phyloP scores from a whole-genome alignment of 106 monocot genomes.

The Narthecium ossifragum region DNA sequence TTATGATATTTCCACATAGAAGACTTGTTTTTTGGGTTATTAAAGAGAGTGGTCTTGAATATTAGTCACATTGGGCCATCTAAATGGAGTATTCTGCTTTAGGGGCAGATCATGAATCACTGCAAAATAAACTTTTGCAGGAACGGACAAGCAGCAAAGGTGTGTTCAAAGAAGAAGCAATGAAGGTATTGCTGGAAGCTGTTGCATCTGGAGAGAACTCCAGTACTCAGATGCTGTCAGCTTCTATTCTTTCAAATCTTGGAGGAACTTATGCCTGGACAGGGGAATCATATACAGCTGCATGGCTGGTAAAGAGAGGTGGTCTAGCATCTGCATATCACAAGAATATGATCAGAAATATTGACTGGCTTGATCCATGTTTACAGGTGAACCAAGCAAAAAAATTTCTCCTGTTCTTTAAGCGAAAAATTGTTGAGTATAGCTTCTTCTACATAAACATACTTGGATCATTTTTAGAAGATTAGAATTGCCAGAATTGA shows the following conservation, averaged over 20 bases:
- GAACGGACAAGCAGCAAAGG: conserved; percentile 48
- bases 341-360: conserved; percentile 73
- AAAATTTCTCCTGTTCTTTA: neutral
- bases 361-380: conserved; percentile 92
- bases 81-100: no score
- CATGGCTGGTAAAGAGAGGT: conserved; percentile 77
- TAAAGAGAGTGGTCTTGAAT: no score
- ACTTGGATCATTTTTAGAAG: no score
- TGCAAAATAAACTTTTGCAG: no score
- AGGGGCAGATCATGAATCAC: no score
- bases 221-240: conserved; percentile 42
- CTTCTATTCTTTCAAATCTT: conserved; percentile 80
- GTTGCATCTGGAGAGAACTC: conserved; percentile 51
- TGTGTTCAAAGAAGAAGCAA: conserved; percentile 73
- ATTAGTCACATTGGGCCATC: no score
- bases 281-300: conserved; percentile 80
- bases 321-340: conserved; percentile 50
- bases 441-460: no score
- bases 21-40: no score
- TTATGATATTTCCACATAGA: no score
- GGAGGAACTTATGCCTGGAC: conserved; percentile 94
- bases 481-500: conserved; percentile 1
- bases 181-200: conserved; percentile 58
- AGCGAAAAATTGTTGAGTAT: no score
- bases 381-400: conserved; percentile 58